Evolutionary conservation across 2,329 filamentous ascomycete genomes (phyloP).

Genomic region (Verticillium isaacii): DNA sequence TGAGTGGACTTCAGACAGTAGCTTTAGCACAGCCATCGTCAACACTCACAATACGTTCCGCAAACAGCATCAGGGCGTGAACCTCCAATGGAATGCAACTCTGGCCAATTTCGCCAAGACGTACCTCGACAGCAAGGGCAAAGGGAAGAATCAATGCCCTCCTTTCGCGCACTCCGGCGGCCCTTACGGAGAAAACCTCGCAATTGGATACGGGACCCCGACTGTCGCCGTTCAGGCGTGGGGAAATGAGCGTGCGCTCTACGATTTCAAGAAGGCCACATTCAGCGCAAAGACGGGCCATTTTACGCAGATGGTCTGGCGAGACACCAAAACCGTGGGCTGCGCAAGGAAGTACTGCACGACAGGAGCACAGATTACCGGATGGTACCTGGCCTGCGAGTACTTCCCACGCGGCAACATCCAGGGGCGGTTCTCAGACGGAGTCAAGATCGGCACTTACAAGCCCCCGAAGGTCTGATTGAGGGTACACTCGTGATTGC

Average conservation of each 20-base stretch:
- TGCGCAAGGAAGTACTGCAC: slow-evolving; percentile 41
- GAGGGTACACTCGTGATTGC: too few species aligned
- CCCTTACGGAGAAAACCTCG: neutral
- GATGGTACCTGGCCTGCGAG: slow-evolving; percentile 67
- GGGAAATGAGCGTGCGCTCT: slow-evolving; percentile 45
- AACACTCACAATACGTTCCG: slow-evolving; percentile 65
- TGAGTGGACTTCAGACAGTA: slow-evolving; percentile 24
- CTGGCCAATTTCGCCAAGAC: slow-evolving; percentile 48
- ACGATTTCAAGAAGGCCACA: slow-evolving; percentile 43
- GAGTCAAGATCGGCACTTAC: neutral
- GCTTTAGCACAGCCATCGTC: slow-evolving; percentile 52
- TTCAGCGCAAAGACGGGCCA: slow-evolving; percentile 50
- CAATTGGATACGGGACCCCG: neutral
- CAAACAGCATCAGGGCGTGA: slow-evolving; percentile 52
- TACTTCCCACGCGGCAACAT: slow-evolving; percentile 67
- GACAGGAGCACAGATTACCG: slow-evolving; percentile 16
- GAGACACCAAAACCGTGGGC: slow-evolving; percentile 47
- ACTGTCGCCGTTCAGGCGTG: slow-evolving; percentile 40
- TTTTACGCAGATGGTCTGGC: slow-evolving; percentile 58
- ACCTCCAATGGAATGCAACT: slow-evolving; percentile 60
- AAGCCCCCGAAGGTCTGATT: neutral
- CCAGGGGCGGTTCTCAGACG: slow-evolving; percentile 41
- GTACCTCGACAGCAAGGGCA: slow-evolving; percentile 34
- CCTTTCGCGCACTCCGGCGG: neutral
- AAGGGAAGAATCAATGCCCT: neutral